These are phyloP conservation scores for Zygnema cylindricum DNA, from an alignment of 139 green algal species.

Conservation along the genomic window DNA sequence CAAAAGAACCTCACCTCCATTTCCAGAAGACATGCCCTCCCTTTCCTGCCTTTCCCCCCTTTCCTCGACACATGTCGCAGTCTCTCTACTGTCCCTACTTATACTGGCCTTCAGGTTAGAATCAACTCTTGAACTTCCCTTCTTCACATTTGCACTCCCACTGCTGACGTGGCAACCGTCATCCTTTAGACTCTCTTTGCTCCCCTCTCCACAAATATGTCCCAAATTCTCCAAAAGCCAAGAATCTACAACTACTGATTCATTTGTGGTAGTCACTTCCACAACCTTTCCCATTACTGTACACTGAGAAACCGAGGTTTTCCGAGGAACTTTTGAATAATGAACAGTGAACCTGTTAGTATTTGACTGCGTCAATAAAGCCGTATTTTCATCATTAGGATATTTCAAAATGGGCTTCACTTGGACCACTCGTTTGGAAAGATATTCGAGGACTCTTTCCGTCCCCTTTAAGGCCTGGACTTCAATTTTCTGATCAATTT, in stretches of 20 bases:
- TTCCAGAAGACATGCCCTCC: neutral
- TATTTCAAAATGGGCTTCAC: neutral
- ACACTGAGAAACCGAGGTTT: neutral
- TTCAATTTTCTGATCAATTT: no score
- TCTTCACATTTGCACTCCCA: neutral
- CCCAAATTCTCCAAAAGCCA: neutral
- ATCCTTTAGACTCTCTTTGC: neutral
- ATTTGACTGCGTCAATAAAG: neutral
- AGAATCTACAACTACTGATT: constrained; percentile 10
- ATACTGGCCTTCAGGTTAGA: neutral
- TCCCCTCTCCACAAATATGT: neutral
- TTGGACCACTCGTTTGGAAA: neutral
- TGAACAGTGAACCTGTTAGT: neutral
- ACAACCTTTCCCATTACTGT: constrained; percentile 5
- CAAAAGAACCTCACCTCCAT: neutral
- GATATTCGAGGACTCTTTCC: constrained; percentile 2
- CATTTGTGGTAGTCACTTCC: constrained; percentile 14
- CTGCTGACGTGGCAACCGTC: neutral
- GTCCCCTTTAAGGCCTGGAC: neutral
- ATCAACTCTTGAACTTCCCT: neutral
- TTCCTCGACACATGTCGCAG: neutral
- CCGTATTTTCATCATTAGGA: neutral
- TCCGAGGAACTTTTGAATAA: neutral
- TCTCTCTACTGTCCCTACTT: neutral
- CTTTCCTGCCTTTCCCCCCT: neutral